Conservation (phyloP, 768 basidiomycete species). For the Boletus sp. region DNA sequence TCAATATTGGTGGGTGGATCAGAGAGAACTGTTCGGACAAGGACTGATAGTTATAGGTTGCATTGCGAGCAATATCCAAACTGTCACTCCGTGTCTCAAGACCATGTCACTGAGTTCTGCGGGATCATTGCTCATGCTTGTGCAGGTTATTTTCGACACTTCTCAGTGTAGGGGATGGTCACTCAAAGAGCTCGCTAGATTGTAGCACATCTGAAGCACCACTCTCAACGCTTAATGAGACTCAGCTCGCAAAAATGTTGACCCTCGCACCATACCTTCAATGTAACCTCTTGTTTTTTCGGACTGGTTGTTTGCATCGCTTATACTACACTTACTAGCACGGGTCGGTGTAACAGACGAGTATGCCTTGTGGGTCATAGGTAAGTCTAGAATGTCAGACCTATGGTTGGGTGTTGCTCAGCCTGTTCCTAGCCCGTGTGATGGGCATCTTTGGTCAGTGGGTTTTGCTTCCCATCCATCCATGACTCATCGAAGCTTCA, state of each 20-base stretch:
- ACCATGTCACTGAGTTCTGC: neutral
- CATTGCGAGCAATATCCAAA: neutral
- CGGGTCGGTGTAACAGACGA: neutral
- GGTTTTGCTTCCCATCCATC: too few relatives aligned
- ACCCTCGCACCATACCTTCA: neutral
- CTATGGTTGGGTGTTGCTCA: neutral
- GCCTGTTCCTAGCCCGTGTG: neutral
- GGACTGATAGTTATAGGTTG: neutral
- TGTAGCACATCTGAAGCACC: neutral
- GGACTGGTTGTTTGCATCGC: too few relatives aligned
- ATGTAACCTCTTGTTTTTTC: neutral
- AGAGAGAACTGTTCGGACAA: neutral
- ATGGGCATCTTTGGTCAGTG: neutral
- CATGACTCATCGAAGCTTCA: neutral
- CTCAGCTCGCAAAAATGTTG: neutral
- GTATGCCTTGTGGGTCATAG: neutral
- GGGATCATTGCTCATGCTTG: neutral
- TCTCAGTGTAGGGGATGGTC: too few relatives aligned
- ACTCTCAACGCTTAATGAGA: neutral
- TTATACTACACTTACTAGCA: neutral
- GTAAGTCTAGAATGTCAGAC: neutral
- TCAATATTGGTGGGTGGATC: neutral
- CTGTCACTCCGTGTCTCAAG: neutral
- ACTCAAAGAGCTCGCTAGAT: neutral
- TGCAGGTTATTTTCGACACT: neutral